Conservation (phyloP, 225 moss, liverwort and hornwort species). For the Pseudisothecium myosuroides region DNA sequence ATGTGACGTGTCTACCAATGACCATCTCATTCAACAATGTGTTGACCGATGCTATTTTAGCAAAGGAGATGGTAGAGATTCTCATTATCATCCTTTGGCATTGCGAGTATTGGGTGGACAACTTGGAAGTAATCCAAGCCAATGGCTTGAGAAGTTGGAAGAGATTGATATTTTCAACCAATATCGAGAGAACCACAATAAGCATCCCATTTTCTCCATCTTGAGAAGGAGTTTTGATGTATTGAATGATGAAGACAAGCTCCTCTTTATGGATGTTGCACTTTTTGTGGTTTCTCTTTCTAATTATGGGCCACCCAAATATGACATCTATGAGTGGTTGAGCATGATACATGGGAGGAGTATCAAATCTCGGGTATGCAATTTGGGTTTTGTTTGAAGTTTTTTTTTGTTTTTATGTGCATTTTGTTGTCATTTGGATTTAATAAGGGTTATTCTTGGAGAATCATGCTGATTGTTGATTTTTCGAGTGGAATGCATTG, state of each 20-base stretch:
- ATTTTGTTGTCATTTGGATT: not conserved
- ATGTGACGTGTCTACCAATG: not conserved
- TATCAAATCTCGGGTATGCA: not conserved
- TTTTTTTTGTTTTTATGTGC: fast-evolving
- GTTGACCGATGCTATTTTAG: not conserved
- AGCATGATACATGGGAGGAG: not conserved
- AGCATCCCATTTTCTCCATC: not conserved
- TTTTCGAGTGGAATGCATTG: not conserved
- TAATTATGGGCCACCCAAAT: fast-evolving
- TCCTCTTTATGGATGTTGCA: not conserved
- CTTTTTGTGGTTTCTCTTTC: fast-evolving
- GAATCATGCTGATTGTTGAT: not conserved
- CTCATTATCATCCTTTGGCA: not conserved
- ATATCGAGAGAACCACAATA: not conserved
- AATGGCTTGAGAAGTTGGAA: not conserved
- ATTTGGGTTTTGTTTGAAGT: not conserved
- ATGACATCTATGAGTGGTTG: not conserved
- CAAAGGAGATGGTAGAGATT: not conserved
- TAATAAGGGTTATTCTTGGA: fast-evolving
- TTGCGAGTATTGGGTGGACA: not conserved
- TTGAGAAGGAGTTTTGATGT: not conserved
- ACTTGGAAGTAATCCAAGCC: not conserved
- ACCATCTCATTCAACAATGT: not conserved
- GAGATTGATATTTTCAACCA: not conserved
- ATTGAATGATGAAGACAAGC: not conserved